A percentile compares a stretch with the other conserved stretches of the same genome.
Evolutionary conservation across 2,329 filamentous ascomycete genomes (phyloP).

Genomic region (Aureobasidium namibiae): DNA sequence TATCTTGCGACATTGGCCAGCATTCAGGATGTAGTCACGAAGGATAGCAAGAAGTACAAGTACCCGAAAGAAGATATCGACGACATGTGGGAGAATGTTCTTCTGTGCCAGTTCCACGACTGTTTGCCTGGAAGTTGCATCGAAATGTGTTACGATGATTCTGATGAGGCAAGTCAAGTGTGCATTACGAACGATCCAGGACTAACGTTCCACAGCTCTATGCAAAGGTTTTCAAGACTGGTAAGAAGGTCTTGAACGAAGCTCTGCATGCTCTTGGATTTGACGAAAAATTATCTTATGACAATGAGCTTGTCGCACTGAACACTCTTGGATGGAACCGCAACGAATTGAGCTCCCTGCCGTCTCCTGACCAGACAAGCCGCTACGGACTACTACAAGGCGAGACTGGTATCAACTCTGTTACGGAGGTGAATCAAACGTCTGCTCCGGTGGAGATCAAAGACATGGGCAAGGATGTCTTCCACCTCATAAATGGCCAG

Average conservation of each 20-base stretch:
- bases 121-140: constrained; percentile 92
- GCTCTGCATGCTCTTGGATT: constrained; percentile 62
- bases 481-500: constrained; percentile 70
- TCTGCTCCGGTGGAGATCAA: constrained; percentile 36
- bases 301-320: constrained; percentile 51
- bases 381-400: constrained; percentile 40
- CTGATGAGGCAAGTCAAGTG: constrained; percentile 52
- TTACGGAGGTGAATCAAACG: not conserved
- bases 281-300: constrained; percentile 35
- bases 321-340: constrained; percentile 79
- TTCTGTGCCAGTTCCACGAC: constrained; percentile 96
- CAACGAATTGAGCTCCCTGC: constrained; percentile 58
- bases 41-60: constrained; percentile 50
- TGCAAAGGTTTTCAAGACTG: constrained; percentile 69
- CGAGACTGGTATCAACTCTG: constrained; percentile 36
- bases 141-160: constrained; percentile 97
- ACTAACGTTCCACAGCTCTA: constrained; percentile 50
- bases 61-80: constrained; percentile 95
- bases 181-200: not conserved
- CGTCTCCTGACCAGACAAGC: constrained; percentile 28
- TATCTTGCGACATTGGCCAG: constrained; percentile 79
- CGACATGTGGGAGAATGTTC: constrained; percentile 85
- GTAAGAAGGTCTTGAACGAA: constrained; percentile 61
- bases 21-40: constrained; percentile 50
- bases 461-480: constrained; percentile 53